Percentiles rank a stretch among this genome's conserved stretches.
Evolutionary conservation across 164 flowering plant species (phyloP).

Genomic region (Macadamia tetraphylla): DNA sequence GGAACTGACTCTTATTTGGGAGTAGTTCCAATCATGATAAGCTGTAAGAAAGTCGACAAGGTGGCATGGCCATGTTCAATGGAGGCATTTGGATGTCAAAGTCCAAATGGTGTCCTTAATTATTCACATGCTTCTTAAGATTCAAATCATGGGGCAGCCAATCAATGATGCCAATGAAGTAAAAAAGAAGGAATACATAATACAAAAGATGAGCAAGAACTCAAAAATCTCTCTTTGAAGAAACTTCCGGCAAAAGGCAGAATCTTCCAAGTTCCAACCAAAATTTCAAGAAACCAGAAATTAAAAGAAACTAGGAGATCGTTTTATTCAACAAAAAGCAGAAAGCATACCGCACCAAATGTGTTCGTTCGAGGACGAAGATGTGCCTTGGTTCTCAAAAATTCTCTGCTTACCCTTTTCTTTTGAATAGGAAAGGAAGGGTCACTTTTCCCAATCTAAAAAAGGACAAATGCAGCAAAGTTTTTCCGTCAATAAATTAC

Average conservation of each 20-base stretch:
- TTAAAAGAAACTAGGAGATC: conserved; percentile 2
- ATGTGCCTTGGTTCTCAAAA: conserved; percentile 93
- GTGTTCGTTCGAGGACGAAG: conserved; percentile 98
- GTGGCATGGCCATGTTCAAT: too few species aligned
- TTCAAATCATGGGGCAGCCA: too few species aligned
- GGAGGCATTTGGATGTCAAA: too few species aligned
- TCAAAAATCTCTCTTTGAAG: neutral
- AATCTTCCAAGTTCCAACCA: too few species aligned
- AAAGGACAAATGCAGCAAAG: neutral
- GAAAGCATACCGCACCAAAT: conserved; percentile 78
- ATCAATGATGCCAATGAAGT: too few species aligned
- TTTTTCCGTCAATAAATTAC: neutral
- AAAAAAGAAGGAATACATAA: too few species aligned
- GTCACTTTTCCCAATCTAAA: conserved; percentile 84
- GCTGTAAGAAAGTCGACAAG: too few species aligned
- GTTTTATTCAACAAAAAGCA: conserved; percentile 10
- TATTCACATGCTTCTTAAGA: too few species aligned
- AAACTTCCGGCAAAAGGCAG: neutral
- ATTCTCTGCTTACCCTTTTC: conserved; percentile 87
- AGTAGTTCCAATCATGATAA: too few species aligned
- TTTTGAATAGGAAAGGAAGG: conserved; percentile 94
- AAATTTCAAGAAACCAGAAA: neutral
- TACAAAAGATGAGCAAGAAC: neutral
- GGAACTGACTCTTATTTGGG: too few species aligned
- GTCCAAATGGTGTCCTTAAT: too few species aligned